Percentiles rank a stretch among this genome's conserved stretches.
phyloP scores from a whole-genome alignment of 768 basidiomycete genomes.

The Rhodotorula paludigena region DNA sequence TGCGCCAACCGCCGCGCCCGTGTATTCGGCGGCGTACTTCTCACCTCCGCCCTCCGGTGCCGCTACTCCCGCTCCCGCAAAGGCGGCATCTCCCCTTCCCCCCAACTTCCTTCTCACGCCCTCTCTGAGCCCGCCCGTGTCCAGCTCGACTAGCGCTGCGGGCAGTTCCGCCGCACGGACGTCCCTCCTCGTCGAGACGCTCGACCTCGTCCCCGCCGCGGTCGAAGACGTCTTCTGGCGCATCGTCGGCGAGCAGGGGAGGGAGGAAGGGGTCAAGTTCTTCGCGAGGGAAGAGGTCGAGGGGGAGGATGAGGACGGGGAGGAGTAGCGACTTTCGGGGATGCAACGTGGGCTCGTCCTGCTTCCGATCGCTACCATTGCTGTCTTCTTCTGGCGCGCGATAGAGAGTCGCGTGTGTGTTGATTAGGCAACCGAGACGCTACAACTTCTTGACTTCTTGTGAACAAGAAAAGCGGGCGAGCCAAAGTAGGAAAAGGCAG shows the following conservation, averaged over 20 bases:
- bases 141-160: background rate
- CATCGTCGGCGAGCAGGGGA: conserved; percentile 29
- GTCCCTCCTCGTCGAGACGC: background rate
- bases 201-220: conserved; percentile 4
- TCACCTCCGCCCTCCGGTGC: background rate
- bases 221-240: conserved; percentile 28
- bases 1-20: background rate
- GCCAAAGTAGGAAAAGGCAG: too few relatives aligned
- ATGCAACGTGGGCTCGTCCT: too few relatives aligned
- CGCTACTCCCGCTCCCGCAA: background rate
- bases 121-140: background rate
- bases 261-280: conserved; percentile 34
- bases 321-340: too few relatives aligned
- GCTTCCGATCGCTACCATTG: too few relatives aligned
- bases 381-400: too few relatives aligned
- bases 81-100: background rate
- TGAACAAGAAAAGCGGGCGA: too few relatives aligned
- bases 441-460: too few relatives aligned
- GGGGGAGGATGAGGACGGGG: conserved; percentile 4
- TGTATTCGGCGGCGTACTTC: conserved; percentile 17
- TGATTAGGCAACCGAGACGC: too few relatives aligned
- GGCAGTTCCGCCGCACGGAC: background rate
- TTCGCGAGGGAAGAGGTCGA: conserved; percentile 8
- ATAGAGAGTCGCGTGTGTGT: too few relatives aligned
- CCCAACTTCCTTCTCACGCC: conserved; percentile 25